Conservation (phyloP, 768 basidiomycete genomes). For the Tricholoma flavovirens region DNA sequence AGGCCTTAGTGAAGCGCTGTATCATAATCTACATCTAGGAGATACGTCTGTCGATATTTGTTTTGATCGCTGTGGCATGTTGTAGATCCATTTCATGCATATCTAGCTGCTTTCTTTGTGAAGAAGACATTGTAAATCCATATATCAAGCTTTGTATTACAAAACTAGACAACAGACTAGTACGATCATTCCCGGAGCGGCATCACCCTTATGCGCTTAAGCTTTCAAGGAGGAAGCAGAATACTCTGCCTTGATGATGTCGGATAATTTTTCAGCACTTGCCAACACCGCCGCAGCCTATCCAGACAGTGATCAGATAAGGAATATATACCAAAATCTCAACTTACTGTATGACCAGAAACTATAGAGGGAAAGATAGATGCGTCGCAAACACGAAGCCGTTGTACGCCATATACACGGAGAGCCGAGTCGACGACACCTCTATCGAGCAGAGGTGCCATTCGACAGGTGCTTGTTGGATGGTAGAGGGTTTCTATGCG, state of each 20-base stretch:
- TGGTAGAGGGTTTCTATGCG: not conserved
- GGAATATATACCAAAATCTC: constrained; percentile 9
- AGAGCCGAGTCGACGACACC: not conserved
- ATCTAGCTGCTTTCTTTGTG: not conserved
- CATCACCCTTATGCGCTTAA: not conserved
- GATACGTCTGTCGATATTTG: not conserved
- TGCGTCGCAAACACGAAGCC: not conserved
- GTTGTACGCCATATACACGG: not conserved
- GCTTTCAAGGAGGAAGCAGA: constrained; percentile 9
- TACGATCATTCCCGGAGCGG: not conserved
- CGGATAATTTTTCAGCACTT: constrained; percentile 28
- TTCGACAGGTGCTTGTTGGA: not conserved
- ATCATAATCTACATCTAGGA: constrained; percentile 6
- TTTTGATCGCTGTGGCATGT: not conserved
- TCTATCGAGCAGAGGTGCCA: not conserved
- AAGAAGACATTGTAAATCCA: not conserved
- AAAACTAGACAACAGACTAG: not conserved
- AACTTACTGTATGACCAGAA: constrained; percentile 2
- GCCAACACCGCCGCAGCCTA: constrained; percentile 28
- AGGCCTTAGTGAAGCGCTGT: constrained; percentile 2
- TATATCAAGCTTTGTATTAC: not conserved
- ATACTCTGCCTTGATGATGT: constrained; percentile 19
- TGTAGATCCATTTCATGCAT: not conserved
- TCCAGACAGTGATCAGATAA: constrained; percentile 32
- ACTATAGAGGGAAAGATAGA: not conserved